These are phyloP conservation scores for Aspergillus sp. DNA, from an alignment of 2,329 filamentous ascomycete genomes.

Conservation along the genomic window DNA sequence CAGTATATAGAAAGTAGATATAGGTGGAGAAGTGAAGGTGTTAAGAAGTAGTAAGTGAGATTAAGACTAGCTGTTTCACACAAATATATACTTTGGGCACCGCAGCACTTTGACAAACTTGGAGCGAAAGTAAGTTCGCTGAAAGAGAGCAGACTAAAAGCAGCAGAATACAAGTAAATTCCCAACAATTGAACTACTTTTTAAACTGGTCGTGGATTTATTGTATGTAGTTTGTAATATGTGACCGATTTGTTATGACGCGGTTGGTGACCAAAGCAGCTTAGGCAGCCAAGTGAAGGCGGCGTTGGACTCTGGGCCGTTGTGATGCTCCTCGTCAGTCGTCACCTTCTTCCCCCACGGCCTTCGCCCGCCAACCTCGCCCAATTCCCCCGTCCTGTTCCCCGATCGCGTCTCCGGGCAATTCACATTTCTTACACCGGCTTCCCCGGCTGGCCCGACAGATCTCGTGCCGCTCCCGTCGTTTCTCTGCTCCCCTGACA, in stretches of 20 bases:
- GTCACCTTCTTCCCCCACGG: constrained; percentile 7
- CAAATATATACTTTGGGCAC: neutral
- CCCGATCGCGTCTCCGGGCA: neutral
- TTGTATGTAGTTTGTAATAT: neutral
- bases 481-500: constrained; percentile 6
- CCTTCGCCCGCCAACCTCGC: constrained; percentile 6
- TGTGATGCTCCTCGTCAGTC: constrained; percentile 12
- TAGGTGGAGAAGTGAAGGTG: neutral
- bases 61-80: neutral
- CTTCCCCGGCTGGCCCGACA: neutral
- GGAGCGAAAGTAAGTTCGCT: neutral
- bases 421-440: constrained; percentile 1
- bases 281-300: constrained; percentile 8
- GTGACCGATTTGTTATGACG: neutral
- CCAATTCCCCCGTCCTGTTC: neutral
- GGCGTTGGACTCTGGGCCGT: neutral
- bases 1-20: no score
- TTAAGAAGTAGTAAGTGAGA: neutral
- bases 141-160: no score
- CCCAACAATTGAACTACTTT: neutral
- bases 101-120: neutral
- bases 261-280: constrained; percentile 3
- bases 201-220: neutral
- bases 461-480: neutral
- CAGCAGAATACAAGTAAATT: no score